These are phyloP conservation scores for Strobilomyces dryophilus DNA, from an alignment of 768 basidiomycete species.

Conservation along the genomic window DNA sequence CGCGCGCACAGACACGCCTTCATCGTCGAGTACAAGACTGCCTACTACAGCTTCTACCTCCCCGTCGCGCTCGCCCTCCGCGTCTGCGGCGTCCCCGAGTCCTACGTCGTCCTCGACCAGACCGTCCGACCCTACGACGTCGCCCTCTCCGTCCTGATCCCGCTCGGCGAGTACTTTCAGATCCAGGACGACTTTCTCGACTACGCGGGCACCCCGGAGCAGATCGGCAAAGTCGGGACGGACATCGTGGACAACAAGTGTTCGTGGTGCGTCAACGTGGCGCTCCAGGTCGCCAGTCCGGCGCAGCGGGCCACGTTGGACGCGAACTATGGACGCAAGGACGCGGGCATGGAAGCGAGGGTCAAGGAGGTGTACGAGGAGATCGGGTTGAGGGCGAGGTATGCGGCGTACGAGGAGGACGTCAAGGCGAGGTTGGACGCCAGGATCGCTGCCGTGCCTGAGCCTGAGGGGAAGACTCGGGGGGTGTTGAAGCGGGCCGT, in stretches of 20 bases:
- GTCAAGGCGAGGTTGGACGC: conserved; percentile 61
- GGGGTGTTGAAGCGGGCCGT: conserved; percentile 58
- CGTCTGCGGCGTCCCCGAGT: conserved; percentile 59
- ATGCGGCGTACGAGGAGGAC: conserved; percentile 74
- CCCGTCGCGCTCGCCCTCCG: conserved; percentile 94
- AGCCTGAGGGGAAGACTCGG: conserved; percentile 40
- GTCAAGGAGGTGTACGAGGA: conserved; percentile 73
- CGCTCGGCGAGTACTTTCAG: conserved; percentile 98
- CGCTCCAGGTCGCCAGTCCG: conserved; percentile 53
- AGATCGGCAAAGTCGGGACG: conserved; percentile 95
- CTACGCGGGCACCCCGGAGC: conserved; percentile 83
- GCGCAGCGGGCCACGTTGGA: conserved; percentile 60
- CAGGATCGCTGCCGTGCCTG: conserved; percentile 72
- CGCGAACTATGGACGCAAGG: conserved; percentile 62
- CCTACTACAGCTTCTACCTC: conserved; percentile 98
- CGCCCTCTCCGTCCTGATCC: conserved; percentile 34
- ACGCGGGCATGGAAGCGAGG: conserved; percentile 43
- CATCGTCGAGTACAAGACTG: conserved; percentile 97
- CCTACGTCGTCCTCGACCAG: conserved; percentile 39
- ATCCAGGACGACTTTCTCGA: conserved; percentile 98
- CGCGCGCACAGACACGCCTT: conserved; percentile 61
- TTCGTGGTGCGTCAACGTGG: conserved; percentile 92
- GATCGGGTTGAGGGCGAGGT: conserved; percentile 59
- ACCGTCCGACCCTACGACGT: conserved; percentile 60
- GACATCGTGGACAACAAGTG: conserved; percentile 99